Percentiles rank a stretch among this genome's conserved stretches.
Evolutionary conservation across 1,139 yeast genomes (phyloP).

Genomic region (Dujonia santamariae): DNA sequence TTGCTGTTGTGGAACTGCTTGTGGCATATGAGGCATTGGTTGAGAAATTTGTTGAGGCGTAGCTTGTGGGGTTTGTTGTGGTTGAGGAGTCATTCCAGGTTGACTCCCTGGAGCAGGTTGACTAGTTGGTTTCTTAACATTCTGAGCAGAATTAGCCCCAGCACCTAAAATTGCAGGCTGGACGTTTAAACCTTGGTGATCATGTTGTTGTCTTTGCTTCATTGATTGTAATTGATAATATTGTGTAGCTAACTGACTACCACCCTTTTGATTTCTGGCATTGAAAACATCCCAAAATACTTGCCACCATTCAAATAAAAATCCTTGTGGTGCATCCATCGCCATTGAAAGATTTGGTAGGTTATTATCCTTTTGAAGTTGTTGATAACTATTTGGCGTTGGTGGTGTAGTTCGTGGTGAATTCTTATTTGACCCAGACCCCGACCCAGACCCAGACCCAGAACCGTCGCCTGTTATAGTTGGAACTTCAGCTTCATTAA

Average conservation of each 20-base stretch:
- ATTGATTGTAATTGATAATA: constrained; percentile 68
- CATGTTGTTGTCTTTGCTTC: constrained; percentile 61
- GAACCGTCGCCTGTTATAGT: constrained; percentile 13
- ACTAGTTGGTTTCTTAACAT: constrained; percentile 6
- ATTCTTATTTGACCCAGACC: constrained; percentile 2
- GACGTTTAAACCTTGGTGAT: constrained; percentile 41
- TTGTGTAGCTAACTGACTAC: constrained; percentile 62
- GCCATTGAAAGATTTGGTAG: constrained; percentile 51
- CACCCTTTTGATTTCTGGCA: constrained; percentile 60
- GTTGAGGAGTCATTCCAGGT: constrained; percentile 9
- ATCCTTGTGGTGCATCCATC: constrained; percentile 84
- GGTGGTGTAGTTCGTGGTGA: constrained; percentile 16
- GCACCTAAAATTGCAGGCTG: constrained; percentile 18
- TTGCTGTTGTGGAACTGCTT: constrained; percentile 8
- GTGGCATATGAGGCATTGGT: constrained; percentile 9
- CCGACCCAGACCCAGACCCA: too few relatives aligned
- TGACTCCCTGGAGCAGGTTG: constrained; percentile 10
- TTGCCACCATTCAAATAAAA: constrained; percentile 93
- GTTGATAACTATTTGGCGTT: constrained; percentile 15
- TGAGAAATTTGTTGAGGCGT: constrained; percentile 9
- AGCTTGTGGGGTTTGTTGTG: constrained; percentile 10
- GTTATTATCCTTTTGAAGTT: constrained; percentile 33
- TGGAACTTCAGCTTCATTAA: constrained; percentile 66
- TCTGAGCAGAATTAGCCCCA: constrained; percentile 2
- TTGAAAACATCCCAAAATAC: constrained; percentile 92